Percentiles rank a stretch among this genome's conserved stretches.
phyloP scores from a whole-genome alignment of 2,329 filamentous ascomycete genomes.

The Ceratocystis albifundus region DNA sequence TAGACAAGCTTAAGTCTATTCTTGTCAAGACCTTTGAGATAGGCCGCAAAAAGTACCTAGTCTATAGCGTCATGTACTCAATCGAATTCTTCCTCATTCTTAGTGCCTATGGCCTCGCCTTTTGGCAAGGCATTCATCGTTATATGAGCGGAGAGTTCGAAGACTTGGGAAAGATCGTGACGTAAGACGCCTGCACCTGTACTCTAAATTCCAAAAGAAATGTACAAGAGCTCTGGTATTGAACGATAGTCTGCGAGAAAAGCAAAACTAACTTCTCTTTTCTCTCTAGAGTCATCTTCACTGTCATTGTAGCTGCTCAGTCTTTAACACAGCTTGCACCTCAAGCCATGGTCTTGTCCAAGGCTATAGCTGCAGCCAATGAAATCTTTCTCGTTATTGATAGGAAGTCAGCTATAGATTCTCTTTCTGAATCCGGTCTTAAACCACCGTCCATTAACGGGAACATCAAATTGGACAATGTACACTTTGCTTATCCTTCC shows the following conservation, averaged over 20 bases:
- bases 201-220: neutral
- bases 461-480: conserved; percentile 38
- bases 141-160: conserved; percentile 36
- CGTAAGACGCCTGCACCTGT: conserved; percentile 28
- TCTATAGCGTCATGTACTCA: conserved; percentile 36
- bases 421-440: conserved; percentile 33
- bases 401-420: conserved; percentile 35
- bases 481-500: conserved; percentile 47
- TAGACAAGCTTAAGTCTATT: conserved; percentile 34
- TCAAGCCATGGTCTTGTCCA: conserved; percentile 36
- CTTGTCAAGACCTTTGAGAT: conserved; percentile 33
- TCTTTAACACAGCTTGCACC: conserved; percentile 39
- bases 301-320: conserved; percentile 37
- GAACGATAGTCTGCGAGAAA: neutral
- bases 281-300: conserved; percentile 35
- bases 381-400: conserved; percentile 41
- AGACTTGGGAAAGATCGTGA: conserved; percentile 38
- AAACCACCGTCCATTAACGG: conserved; percentile 28
- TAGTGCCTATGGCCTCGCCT: conserved; percentile 38
- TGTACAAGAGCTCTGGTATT: neutral
- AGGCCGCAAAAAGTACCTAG: conserved; percentile 35
- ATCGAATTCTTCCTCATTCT: conserved; percentile 40
- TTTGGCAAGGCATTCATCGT: conserved; percentile 43
- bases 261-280: neutral
- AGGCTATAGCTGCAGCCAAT: conserved; percentile 37